Evolutionary conservation across 306 rosid species (phyloP).

Genomic region (Hippophae tibetana): DNA sequence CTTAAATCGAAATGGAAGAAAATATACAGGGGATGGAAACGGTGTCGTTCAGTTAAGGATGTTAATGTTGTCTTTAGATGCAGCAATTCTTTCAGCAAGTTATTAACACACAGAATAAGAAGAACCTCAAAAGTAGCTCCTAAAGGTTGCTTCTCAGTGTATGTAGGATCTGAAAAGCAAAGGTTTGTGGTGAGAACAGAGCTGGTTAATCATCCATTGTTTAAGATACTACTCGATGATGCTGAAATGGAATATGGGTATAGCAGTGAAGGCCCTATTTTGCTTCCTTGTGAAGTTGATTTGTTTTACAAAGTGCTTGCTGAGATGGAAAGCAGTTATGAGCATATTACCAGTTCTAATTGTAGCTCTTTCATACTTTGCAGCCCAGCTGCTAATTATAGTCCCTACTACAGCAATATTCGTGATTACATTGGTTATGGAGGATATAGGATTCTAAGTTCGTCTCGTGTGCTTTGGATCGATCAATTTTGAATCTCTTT

Average conservation of each 20-base stretch:
- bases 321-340: constrained; percentile 36
- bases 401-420: not conserved
- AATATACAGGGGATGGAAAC: constrained; percentile 29
- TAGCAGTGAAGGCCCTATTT: constrained; percentile 48
- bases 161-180: constrained; percentile 47
- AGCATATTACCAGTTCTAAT: not conserved
- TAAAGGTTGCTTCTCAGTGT: constrained; percentile 43
- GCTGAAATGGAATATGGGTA: constrained; percentile 60
- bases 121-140: constrained; percentile 16
- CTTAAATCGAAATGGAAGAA: constrained; percentile 29
- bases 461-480: no score
- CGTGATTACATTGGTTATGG: constrained; percentile 4
- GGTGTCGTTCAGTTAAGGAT: constrained; percentile 20
- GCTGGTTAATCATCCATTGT: constrained; percentile 46
- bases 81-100: not conserved
- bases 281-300: constrained; percentile 58
- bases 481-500: no score
- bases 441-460: no score
- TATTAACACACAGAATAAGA: not conserved
- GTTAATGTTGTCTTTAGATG: not conserved
- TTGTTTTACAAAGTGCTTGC: constrained; percentile 41
- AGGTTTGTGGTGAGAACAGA: constrained; percentile 42
- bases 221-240: constrained; percentile 46
- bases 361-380: not conserved
- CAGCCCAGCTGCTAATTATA: not conserved